Base-by-base conservation (phyloP, 106 monocot species). In the Apostasia ramifera region DNA sequence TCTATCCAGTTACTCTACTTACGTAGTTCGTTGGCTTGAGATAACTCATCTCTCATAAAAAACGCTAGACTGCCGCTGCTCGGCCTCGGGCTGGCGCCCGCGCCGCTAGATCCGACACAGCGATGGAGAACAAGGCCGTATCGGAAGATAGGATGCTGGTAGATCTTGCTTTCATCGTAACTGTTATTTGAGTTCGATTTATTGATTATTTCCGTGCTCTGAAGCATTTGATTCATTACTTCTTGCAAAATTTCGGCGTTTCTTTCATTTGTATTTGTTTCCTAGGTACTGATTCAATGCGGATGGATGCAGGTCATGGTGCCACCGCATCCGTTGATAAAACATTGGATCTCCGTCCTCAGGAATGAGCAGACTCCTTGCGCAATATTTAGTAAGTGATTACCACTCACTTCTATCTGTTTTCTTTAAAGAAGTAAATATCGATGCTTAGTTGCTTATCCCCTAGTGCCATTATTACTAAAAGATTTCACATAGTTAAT, bases 311-410 rank as follows among this genome's bases (percentile, higher is more conserved):
- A 97, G 95, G 95, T 97, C 53, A 76, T 86, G 64, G 95, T 92
- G 3, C 91, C 95, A 59, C 89, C 95, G 38, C 95, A 97, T 70
- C 95, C 92, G 43, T 61, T 97, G 80, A 85, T 97, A 76, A 97
- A 97, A 79, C 95, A 97, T 70, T 97, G 95, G 95, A 78, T 97
- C 51, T 85, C 95, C 54, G 84, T 97, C 57, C 84, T 97, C 40
- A 86, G 95, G 68, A 92, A 97, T 62, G 86, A 88, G 73, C 76
- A 84, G 56, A 95, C 88, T 14, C 95, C 91, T 40, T 86, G 80
- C 61, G 76, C 86, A 12, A 81, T 92, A 51, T 97, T 97, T 47
- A 97, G 95, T 97, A 71, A 89, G 92, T 82, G 10, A 47, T 26
- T 26, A 26, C 8, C 40, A 62, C 2, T 15, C 48, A 26, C 43